phyloP scores from a whole-genome alignment of 2,329 filamentous ascomycete species.

The Colletotrichum sp. region DNA sequence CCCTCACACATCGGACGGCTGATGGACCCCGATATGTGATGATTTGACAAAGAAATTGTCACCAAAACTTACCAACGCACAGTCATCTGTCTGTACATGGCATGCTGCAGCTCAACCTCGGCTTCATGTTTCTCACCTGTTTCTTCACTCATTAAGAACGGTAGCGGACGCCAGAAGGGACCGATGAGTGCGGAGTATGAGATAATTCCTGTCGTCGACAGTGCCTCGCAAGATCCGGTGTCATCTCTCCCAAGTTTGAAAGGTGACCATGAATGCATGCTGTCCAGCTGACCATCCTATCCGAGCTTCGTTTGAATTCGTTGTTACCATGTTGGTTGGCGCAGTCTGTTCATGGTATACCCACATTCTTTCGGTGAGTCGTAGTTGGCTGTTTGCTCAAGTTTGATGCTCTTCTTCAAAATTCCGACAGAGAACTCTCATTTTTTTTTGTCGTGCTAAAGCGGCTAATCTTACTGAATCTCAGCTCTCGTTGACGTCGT shows the following conservation, averaged over 20 bases:
- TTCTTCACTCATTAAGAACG: neutral
- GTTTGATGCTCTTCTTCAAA: neutral
- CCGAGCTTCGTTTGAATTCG: neutral
- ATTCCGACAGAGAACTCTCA: neutral
- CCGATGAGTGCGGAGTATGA: neutral
- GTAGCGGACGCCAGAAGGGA: neutral
- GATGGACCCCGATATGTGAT: neutral
- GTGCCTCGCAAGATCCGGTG: neutral
- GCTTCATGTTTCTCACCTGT: neutral
- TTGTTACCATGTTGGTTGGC: neutral
- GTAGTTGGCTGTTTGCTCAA: neutral
- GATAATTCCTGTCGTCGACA: rapidly evolving
- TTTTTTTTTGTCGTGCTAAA: no score
- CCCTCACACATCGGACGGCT: neutral
- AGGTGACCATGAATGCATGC: neutral
- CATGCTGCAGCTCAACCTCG: neutral
- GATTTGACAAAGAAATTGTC: neutral
- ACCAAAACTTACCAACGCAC: neutral
- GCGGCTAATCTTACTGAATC: no score
- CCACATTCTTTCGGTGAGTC: neutral
- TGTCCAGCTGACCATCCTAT: rapidly evolving
- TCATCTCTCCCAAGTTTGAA: neutral
- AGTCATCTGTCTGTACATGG: neutral
- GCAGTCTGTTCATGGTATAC: neutral
- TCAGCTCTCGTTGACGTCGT: neutral